A percentile compares a stretch with the other conserved stretches of the same genome.
Evolutionary conservation across 1,284 basidiomycete species (phyloP).

Genomic region (Marasmius sp.): DNA sequence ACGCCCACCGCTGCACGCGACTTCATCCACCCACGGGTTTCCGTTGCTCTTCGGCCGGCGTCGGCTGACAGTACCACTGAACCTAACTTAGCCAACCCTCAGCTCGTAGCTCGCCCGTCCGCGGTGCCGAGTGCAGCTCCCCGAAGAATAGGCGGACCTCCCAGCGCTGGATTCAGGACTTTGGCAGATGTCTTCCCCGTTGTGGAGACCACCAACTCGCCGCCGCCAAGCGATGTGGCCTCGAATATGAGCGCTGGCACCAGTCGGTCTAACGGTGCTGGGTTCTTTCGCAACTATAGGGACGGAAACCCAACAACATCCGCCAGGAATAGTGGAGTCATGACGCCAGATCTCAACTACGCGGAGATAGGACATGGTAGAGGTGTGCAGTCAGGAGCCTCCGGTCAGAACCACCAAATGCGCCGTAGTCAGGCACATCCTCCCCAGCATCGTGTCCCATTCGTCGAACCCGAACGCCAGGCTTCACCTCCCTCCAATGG

Average conservation of each 20-base stretch:
- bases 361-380: slow-evolving; percentile 77
- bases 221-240: slow-evolving; percentile 55
- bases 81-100: not conserved
- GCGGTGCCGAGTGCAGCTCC: slow-evolving; percentile 23
- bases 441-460: slow-evolving; percentile 19
- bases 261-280: slow-evolving; percentile 53
- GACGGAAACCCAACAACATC: slow-evolving; percentile 34
- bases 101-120: not conserved
- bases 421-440: slow-evolving; percentile 18
- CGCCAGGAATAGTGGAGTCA: slow-evolving; percentile 50
- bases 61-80: not conserved
- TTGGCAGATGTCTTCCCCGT: slow-evolving; percentile 61
- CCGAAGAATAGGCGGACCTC: slow-evolving; percentile 31
- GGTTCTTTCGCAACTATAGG: slow-evolving; percentile 62
- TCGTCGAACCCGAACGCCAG: slow-evolving; percentile 15
- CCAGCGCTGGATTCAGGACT: slow-evolving; percentile 13
- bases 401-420: slow-evolving; percentile 13
- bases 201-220: slow-evolving; percentile 59
- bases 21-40: slow-evolving; percentile 25
- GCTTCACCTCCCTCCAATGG: not conserved
- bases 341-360: slow-evolving; percentile 72
- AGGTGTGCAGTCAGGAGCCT: slow-evolving; percentile 37
- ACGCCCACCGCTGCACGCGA: slow-evolving; percentile 4
- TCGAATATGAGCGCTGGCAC: slow-evolving; percentile 55
- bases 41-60: slow-evolving; percentile 15